Base-by-base conservation (phyloP, 2,329 filamentous ascomycete species). In the Diaporthe citrichinensis region DNA sequence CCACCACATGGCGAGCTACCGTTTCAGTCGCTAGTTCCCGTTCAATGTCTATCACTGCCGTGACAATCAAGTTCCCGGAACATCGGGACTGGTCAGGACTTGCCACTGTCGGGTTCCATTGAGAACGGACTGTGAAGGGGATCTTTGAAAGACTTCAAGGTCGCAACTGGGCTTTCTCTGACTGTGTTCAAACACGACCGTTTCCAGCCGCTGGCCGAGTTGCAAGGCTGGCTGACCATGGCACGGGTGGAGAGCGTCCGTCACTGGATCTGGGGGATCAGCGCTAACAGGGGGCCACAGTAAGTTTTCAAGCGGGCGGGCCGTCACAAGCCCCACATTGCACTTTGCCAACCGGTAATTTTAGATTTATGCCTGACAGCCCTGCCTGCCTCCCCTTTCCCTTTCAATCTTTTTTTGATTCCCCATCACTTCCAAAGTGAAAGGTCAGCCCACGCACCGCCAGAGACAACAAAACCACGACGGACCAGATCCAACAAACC, bases 401-500 rank as follows among this genome's bases (percentile, higher is more conserved):
- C 49, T 46, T 67, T 61, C 23, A 23, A 61, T 39, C 51, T 73
- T 41, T 72, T 61, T 39, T 34, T 31, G 53, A 46, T 28, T 57
- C 71, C 62, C 39, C 61, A 62, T 74, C 49, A 59, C 68, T 73
- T 74, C 58, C 31, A 55, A 61, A 68, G 74, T 76, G 76, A 77
- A 67, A 69, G 49, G 65, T 69, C 65, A 69, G 65, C 65, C 65
- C 65, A 69, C 65, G 46, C 76, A 71, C 75, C 65, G 71, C 77
- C 71, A 73, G 75, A 77, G 77, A 28, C 72, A 76, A 74, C 72
- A 72, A 68, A n/a, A 51, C 67, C 28, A 36, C 61, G 49, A 71
- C 71, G 80, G 57, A 69, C 72, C 78, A 75, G 65, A 76, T 59
- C 55, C 74, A 74, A 77, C 59, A 74, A 73, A 31, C 79, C 77